Conservation (phyloP, 805 yeast species). For the Yarrowia osloensis region DNA sequence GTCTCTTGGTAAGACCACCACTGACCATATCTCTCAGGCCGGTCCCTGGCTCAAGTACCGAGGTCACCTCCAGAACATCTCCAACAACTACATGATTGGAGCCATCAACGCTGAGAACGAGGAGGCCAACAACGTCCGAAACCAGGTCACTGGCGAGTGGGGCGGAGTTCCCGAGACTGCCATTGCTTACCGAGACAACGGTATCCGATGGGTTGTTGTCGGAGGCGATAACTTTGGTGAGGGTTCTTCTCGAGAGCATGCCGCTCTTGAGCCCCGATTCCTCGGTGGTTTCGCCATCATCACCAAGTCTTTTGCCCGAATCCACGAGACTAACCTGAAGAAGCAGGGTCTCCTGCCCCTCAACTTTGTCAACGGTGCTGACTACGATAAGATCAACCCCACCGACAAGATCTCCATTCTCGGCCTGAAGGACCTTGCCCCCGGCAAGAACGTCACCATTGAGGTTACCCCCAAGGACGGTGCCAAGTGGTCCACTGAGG, state of each 20-base stretch:
- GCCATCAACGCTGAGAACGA: constrained; percentile 96
- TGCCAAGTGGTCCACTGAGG: constrained; percentile 80
- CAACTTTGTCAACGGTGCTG: constrained; percentile 85
- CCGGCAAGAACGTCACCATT: constrained; percentile 86
- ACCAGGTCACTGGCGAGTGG: constrained; percentile 88
- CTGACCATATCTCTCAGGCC: constrained; percentile 99
- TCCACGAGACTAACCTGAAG: constrained; percentile 99
- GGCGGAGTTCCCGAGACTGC: constrained; percentile 97
- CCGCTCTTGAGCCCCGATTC: constrained; percentile 99
- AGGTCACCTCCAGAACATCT: constrained; percentile 98
- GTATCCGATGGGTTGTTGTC: constrained; percentile 37
- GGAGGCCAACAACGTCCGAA: constrained; percentile 88
- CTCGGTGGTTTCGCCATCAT: constrained; percentile 97
- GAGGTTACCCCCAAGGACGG: constrained; percentile 75
- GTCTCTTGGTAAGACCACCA: constrained; percentile 96
- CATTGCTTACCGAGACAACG: constrained; percentile 43
- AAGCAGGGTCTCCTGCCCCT: constrained; percentile 98
- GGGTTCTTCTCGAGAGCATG: constrained; percentile 99
- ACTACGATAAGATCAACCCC: constrained; percentile 90
- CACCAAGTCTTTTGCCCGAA: constrained; percentile 97
- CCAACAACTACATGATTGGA: constrained; percentile 99
- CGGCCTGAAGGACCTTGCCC: constrained; percentile 83
- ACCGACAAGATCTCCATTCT: constrained; percentile 85
- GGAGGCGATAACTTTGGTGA: constrained; percentile 99
- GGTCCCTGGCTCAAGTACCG: constrained; percentile 99